Base-by-base conservation (phyloP, 2,329 filamentous ascomycete genomes). In the Didymella lethalis region DNA sequence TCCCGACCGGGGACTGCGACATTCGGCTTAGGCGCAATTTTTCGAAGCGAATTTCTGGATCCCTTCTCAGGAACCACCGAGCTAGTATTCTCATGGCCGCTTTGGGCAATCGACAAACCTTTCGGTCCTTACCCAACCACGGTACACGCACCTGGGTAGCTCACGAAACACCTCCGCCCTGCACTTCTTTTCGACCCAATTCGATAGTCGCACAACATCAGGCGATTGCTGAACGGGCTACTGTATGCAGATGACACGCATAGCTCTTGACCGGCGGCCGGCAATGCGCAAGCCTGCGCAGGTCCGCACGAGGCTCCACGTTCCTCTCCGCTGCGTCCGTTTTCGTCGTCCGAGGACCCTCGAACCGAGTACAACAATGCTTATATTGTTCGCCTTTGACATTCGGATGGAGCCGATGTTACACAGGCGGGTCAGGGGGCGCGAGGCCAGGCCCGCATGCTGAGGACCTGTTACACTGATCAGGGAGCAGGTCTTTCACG, bases 381-480 rank as follows among this genome's bases (percentile, higher is more conserved):
- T 47, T 54, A 43, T 59, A 10, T 14, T 29, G 31, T 29, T 41
- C 28, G 23, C 31, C n/a, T n/a, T n/a, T 3, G 3, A 25, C 23
- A 26, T 18, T 40, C 28, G 28, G 50, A n/a, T 23, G 41, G 51
- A 25, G 36, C 56, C 46, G 51, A 50, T 26, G 56, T 59, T 59
- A 47, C 56, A 54, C 56, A 43, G 25, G 3, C 28, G 38, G 40
- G 20, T 50, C 16, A 43, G 44, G 20, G 36, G 56, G 41, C 47
- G 28, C 23, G 10, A 36, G 31, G 28, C 31, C 32, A 40, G 31
- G 26, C 32, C 31, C 40, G 40, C 11, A 20, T 38, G 28, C 44
- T 52, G 28, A 18, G 16, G n/a, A 4, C 7, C 20, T 41, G 56
- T 59, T 54, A 51, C 56, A 54, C 56, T 40, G 31, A 59, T 59